Evolutionary conservation across 129 eudicot genomes (phyloP), one percentile per base, ranked within the genome.

Genomic region (Erigeron canadensis): DNA sequence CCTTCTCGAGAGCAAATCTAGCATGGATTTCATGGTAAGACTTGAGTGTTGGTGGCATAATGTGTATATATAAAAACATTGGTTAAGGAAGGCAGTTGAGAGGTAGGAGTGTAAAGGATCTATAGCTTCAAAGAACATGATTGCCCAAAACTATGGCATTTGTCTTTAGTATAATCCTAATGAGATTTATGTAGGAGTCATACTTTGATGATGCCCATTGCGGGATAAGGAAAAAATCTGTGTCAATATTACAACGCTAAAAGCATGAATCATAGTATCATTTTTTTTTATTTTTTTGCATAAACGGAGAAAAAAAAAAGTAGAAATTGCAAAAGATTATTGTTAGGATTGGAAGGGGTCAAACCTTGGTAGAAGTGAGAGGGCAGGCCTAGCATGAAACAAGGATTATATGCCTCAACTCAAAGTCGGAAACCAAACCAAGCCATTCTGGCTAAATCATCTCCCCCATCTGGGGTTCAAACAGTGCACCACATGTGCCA

Each of bases 51-150:
- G 83, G 76, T 70, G 76, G 64, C 50, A 62, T 70, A 11, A 47
- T 54, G 3, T 28, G 6, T 34, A 60, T 43, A 70, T 77, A 40
- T 50, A 63, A 12, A 70, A 34, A 63, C 40, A 19, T 67, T 63
- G 34, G 50, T 63, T 63, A 42, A 42, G 67, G 34, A 40, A 63
- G 54, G 38, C 70, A 53, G 81, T 78, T 78, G 77, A 55, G 77
- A 71, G 61, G 71, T 78, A 78, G 77, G 73, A 78, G 59, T 53
- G 60, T 53, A 66, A 42, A 77, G 67, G 45, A 78, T 78, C 67
- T 70, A 71, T 76, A 39, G 19, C 50, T 60, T 77, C 77, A 71
- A 63, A 70, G 12, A 60, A 78, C 81, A 78, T 78, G 77, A 78
- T 78, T 71, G 60, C 77, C 77, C 81, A 42, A 71, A 55, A 71